A percentile compares a stretch with the other conserved stretches of the same genome.
phyloP scores from a whole-genome alignment of 2,329 filamentous ascomycete genomes.

The Fusarium ambrosium region DNA sequence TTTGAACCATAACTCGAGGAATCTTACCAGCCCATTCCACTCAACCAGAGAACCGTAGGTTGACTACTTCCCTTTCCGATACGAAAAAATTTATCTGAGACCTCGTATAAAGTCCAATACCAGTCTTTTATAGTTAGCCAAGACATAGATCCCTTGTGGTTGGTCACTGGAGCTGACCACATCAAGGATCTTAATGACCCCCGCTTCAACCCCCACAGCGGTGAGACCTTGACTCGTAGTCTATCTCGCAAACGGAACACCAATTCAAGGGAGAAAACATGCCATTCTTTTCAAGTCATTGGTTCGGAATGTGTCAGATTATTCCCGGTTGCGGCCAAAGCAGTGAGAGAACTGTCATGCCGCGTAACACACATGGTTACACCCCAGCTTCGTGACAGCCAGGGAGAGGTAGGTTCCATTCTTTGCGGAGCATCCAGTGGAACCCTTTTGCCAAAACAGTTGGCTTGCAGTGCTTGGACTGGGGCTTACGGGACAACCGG shows the following conservation, averaged over 20 bases:
- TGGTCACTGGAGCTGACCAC: not conserved
- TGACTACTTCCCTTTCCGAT: not conserved
- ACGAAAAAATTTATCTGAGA: not conserved
- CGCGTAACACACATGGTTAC: not conserved
- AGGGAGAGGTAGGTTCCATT: conserved; percentile 3
- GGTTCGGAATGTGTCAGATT: not conserved
- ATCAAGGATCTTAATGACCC: not conserved
- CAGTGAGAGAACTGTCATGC: not conserved
- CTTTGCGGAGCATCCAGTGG: not conserved
- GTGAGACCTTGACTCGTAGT: not conserved
- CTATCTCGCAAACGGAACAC: not conserved
- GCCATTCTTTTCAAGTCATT: not conserved
- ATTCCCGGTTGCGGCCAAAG: not conserved
- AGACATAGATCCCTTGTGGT: not conserved
- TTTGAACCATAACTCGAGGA: not conserved
- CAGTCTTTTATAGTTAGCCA: not conserved
- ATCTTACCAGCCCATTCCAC: not conserved
- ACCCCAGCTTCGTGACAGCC: not conserved
- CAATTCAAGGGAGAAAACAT: not conserved
- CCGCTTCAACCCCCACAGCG: not conserved
- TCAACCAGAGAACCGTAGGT: not conserved
- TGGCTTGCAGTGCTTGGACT: not conserved
- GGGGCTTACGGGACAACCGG: not conserved
- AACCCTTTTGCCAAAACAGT: not conserved
- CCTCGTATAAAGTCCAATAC: not conserved